These are phyloP conservation scores for Arabidopsis hybrid DNA, from an alignment of 441 rosid species.

Conservation along the genomic window DNA sequence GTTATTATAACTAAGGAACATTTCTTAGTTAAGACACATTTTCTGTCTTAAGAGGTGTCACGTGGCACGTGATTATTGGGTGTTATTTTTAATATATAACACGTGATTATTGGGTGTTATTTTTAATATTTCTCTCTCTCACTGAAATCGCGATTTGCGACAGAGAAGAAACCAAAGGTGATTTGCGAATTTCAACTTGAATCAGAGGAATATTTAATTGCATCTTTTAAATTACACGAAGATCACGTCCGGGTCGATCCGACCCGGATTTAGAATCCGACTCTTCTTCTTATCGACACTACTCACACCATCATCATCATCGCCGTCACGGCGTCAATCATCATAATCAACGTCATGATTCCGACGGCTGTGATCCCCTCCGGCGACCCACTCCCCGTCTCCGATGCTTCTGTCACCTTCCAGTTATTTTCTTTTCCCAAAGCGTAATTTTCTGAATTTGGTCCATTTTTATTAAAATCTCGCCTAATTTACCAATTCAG, in stretches of 20 bases:
- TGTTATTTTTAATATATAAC: no score
- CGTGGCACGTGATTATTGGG: no score
- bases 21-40: no score
- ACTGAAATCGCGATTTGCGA: no score
- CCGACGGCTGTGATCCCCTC: conserved; percentile 61
- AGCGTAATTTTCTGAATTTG: background rate
- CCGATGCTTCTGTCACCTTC: conserved; percentile 33
- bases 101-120: no score
- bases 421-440: conserved; percentile 16
- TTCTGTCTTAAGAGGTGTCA: no score
- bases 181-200: no score
- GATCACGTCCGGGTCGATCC: conserved; percentile 74
- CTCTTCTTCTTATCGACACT: conserved; percentile 53
- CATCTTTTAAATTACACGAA: no score
- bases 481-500: conserved; percentile 41
- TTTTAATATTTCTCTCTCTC: no score
- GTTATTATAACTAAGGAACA: no score
- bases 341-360: conserved; percentile 55
- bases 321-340: conserved; percentile 40
- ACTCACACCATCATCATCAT: conserved; percentile 48
- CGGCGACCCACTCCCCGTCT: conserved; percentile 53
- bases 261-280: conserved; percentile 52
- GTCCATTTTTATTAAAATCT: background rate
- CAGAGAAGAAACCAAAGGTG: no score
- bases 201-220: no score